Evolutionary conservation across 257 asterid species (phyloP), one percentile per base, ranked within the genome.

Genomic region (Plectranthus barbatus): DNA sequence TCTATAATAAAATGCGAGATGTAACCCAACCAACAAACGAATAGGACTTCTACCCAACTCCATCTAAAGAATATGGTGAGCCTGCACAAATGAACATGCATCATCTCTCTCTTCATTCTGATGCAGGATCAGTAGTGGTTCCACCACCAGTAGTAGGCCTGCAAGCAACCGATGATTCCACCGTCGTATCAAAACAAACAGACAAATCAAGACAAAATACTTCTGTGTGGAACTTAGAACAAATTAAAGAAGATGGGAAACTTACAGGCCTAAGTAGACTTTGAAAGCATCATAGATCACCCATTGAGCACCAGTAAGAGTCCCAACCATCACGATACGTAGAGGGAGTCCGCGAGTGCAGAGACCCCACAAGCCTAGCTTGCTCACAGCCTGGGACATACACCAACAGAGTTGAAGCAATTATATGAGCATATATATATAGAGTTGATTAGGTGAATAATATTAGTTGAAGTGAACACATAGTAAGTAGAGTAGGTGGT

Each of bases 111-210:
- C 19, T 23, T 79, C 77, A 79, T 60, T 79, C 75, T 24, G 71
- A 46, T 48, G 83, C 74, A 66, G 86, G 77, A 68, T 83, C 79
- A 15, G 80, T 69, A 15, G 80, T 69, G 60, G 56, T 64, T 65
- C 75, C 85, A 75, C 88, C 95, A 52, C 95, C 96, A 7, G 96
- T 86, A 10, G 96, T 88, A 39, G 96, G 95, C 76, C 96, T 88
- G 83, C 65, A 70, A 72, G 44, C 70, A 63, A 55, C 23, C 64
- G 46, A 29, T 63, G 9, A 20, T 20, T 37, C n/a, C 36, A 11
- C 51, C 44, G 1, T 45, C 26, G 29, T 57, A 13, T 17, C 24
- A 19, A 23, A n/a, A 14, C 21, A 26, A 3, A 51, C 9, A n/a
- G n/a, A n/a, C 37, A 51, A 23, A 6, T 7, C 4, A 51, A 11